Percentiles rank a stretch among this genome's conserved stretches.
Conservation (phyloP, 2,329 filamentous ascomycete species). For the Monosporascus cannonballus region DNA sequence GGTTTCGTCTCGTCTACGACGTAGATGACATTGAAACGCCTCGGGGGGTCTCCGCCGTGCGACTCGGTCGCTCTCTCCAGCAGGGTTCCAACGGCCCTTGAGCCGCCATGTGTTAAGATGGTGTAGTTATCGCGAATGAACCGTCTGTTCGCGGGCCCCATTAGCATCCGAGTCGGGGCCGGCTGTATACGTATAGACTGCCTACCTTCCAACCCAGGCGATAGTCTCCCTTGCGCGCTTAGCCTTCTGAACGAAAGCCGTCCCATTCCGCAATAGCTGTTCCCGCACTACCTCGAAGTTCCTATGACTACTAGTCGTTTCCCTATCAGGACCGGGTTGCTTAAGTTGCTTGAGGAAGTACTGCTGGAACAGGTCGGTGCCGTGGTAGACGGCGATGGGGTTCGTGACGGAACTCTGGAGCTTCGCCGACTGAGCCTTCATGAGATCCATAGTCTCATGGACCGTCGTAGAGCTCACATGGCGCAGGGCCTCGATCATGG, state of each 20-base stretch:
- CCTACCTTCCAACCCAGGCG: slow-evolving; percentile 57
- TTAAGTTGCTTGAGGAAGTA: slow-evolving; percentile 76
- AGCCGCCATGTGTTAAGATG: slow-evolving; percentile 88
- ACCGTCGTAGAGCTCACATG: slow-evolving; percentile 77
- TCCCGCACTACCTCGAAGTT: slow-evolving; percentile 78
- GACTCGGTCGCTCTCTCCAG: slow-evolving; percentile 68
- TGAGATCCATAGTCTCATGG: slow-evolving; percentile 84
- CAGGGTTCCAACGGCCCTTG: slow-evolving; percentile 73
- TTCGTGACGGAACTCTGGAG: slow-evolving; percentile 78
- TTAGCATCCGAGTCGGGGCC: not conserved
- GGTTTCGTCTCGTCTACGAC: slow-evolving; percentile 52
- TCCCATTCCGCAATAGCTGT: slow-evolving; percentile 79
- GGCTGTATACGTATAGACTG: not conserved
- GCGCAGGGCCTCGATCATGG: slow-evolving; percentile 79
- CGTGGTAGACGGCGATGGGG: slow-evolving; percentile 85
- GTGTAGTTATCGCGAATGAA: slow-evolving; percentile 74
- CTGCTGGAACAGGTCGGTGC: slow-evolving; percentile 91
- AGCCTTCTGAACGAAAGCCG: slow-evolving; percentile 79
- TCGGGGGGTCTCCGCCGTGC: slow-evolving; percentile 43
- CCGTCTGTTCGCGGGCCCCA: slow-evolving; percentile 36
- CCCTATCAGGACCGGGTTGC: slow-evolving; percentile 37
- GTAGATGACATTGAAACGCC: slow-evolving; percentile 77
- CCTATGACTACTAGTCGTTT: slow-evolving; percentile 28
- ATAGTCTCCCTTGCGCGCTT: slow-evolving; percentile 82
- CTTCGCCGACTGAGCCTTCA: slow-evolving; percentile 69